Evolutionary conservation across 23 red algal species (phyloP), one percentile per base, ranked within the genome.

Genomic region (Gracilaria gracilis): DNA sequence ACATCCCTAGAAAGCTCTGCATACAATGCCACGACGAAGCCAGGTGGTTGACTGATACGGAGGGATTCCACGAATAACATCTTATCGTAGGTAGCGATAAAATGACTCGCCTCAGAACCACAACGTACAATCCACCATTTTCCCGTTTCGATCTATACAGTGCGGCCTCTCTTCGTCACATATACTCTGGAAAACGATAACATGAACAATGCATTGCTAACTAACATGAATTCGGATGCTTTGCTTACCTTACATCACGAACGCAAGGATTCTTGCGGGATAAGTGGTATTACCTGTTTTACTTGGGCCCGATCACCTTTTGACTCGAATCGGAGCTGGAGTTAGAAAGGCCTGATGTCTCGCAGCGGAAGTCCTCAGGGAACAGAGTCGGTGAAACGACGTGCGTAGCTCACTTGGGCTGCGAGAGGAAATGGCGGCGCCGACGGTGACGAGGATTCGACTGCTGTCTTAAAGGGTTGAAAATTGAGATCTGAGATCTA

Each of bases 1-100:
- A 77, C 72, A 77, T 77, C 72, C 31, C 50, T 77, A 77, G 72
- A 77, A 19, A 77, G 46, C 72, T 77, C 39, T 34, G 28, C 14
- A 37, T 19, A 20, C 32, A 9, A 20, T 19, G 7, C 51, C 16
- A 2, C 51, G 17, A 19, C 17, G 51, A 3, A 7, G 31, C 64
- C 32, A 69, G 31, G 32, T 2, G 64, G 19, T 69, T 32, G 37
- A 69, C 8, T 69, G 64, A 3, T 17, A 32, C 37, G 28, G 32
- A 2, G 4, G 4, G 29, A 36, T 20, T 36, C 28, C 64, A 37
- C 36, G 15, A 17, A 32, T 8, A 20, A 37, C 64, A 69, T 36
- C 3, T 17, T 69, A 69, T 69, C 33, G 4, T 32, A 37, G 13
- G 31, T 32, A 34, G 8, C 27, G 33, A 69, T 69, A 69, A 36